Evolutionary conservation across 2,329 filamentous ascomycete genomes (phyloP), one percentile per base, ranked within the genome.

Genomic region (Fusarium secorum): DNA sequence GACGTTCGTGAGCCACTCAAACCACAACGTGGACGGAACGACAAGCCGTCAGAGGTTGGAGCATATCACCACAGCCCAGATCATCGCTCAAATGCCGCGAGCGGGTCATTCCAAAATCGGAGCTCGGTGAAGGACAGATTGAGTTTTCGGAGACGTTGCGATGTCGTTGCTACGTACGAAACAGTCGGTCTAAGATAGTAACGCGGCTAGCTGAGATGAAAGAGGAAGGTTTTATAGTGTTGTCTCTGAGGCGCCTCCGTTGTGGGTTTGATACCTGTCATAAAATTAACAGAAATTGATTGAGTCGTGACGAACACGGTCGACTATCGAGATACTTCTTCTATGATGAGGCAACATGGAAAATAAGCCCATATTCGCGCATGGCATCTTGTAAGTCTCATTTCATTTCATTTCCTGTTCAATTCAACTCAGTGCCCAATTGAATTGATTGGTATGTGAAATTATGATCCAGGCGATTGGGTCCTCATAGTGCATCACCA

Each of bases 1-100:
- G 55, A 66, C 36, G 32, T 55, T 69, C 51, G 68, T 69, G 64
- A 66, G 66, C 74, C 75, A 76, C 68, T 76, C 68, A 64, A 75
- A 73, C 44, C 41, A 52, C 68, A 76, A 76, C 75, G 75, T 76
- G 74, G 73, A 60, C 44, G 41, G 41, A 57, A 44, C 28, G 36
- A 45, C 54, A 59, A 36, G 67, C 54, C 68, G 46, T 57, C 45
- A 68, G 64, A 76, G 73, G 60, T 59, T 53, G 68, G 71, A 75
- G 64, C 60, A 45, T 42, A 60, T 48, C 49, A 46, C 52, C 44
- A 49, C 30, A 24, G 24, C 41, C 38, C 33, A 32, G 38, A 18
- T 32, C 38, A 49, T 57, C 46, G 30, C 46, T 61, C 49, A 72
- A 62, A 42, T 64, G 35, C 65, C 49, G 64, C 32, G 42, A 58